Evolutionary conservation across 2,329 filamentous ascomycete genomes (phyloP).

Genomic region (Penicillium aurantiogriseum): DNA sequence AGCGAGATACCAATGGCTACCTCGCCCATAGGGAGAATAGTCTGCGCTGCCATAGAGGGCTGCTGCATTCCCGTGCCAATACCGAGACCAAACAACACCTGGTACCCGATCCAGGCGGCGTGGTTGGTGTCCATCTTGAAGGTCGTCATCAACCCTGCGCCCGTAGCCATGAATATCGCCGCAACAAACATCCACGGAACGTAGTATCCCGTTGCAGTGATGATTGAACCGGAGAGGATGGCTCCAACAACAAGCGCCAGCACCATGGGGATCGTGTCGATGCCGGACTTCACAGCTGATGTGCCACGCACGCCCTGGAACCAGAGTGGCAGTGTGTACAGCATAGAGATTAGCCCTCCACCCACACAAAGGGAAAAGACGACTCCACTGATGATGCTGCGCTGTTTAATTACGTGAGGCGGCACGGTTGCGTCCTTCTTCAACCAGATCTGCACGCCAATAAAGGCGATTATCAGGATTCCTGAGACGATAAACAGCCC

Average conservation of each 20-base stretch:
- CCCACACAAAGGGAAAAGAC: conserved; percentile 40
- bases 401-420: conserved; percentile 50
- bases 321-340: conserved; percentile 48
- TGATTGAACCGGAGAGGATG: conserved; percentile 32
- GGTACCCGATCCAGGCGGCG: conserved; percentile 22
- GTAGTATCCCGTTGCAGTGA: conserved; percentile 41
- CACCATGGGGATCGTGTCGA: conserved; percentile 44
- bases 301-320: conserved; percentile 49
- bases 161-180: conserved; percentile 14
- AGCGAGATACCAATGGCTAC: conserved; percentile 20
- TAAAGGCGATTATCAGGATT: conserved; percentile 44
- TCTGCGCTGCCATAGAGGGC: conserved; percentile 19
- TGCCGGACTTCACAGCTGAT: conserved; percentile 46
- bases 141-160: conserved; percentile 20
- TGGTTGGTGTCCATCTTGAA: conserved; percentile 18
- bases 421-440: conserved; percentile 53
- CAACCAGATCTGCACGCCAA: conserved; percentile 45
- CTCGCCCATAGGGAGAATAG: conserved; percentile 12
- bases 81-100: conserved; percentile 21
- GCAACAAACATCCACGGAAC: conserved; percentile 40
- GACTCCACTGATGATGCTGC: conserved; percentile 37
- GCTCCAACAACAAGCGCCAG: conserved; percentile 37
- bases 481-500: conserved; percentile 23
- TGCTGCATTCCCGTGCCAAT: conserved; percentile 21
- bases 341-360: conserved; percentile 40